phyloP scores from a whole-genome alignment of 441 rosid species.

The Pelargonium cotyledonis region DNA sequence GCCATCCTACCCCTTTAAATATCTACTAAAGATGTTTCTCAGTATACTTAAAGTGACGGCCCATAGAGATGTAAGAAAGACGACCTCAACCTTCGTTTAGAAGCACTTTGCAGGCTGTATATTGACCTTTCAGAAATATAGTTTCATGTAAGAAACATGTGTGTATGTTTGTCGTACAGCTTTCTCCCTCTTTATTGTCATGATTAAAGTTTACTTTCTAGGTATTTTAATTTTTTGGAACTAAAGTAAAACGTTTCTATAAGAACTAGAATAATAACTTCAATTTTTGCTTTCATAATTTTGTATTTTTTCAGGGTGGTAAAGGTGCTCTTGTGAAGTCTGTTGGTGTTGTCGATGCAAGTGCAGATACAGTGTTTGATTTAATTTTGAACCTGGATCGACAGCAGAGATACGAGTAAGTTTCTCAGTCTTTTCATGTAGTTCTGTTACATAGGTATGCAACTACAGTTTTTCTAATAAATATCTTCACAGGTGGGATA shows the following conservation, averaged over 20 bases:
- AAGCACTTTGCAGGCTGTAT: background rate
- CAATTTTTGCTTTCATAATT: slow-evolving; percentile 5
- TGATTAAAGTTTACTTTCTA: slow-evolving; percentile 5
- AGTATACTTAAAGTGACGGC: background rate
- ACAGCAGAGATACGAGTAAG: slow-evolving; percentile 91
- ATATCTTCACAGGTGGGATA: slow-evolving; percentile 82
- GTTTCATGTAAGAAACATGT: background rate
- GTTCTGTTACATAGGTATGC: slow-evolving; percentile 17
- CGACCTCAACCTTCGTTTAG: background rate
- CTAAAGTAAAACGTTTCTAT: slow-evolving; percentile 9
- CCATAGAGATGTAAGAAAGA: slow-evolving; percentile 5
- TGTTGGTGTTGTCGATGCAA: slow-evolving; percentile 80
- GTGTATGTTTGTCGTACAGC: background rate
- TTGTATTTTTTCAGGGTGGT: slow-evolving; percentile 45
- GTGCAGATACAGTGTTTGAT: slow-evolving; percentile 85
- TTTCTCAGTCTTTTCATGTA: slow-evolving; percentile 19
- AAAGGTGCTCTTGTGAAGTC: slow-evolving; percentile 88
- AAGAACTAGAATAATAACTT: slow-evolving; percentile 14
- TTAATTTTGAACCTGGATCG: slow-evolving; percentile 67
- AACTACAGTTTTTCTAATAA: slow-evolving; percentile 26
- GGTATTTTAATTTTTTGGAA: background rate
- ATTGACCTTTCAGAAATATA: background rate
- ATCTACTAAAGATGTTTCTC: background rate
- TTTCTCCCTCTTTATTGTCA: background rate
- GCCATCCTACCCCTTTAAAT: background rate